phyloP scores from a whole-genome alignment of 1,284 basidiomycete species.

The Sporisorium graminicola region DNA sequence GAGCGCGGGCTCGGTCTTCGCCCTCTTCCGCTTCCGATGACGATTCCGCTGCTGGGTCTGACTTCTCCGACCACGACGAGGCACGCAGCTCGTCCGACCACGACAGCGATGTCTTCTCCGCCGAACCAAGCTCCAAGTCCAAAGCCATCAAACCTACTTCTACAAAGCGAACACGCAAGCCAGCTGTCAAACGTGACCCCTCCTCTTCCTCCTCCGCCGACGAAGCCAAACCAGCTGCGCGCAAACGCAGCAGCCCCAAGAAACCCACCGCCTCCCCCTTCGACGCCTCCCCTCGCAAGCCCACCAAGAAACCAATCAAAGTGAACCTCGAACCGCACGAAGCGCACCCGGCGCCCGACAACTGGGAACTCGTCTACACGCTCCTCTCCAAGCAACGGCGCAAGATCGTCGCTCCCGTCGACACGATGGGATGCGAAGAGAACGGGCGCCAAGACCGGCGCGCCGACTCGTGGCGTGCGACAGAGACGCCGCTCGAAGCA shows the following conservation, averaged over 20 bases:
- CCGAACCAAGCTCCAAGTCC: background rate
- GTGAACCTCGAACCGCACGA: constrained; percentile 60
- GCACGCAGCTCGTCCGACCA: constrained; percentile 3
- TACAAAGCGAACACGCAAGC: constrained; percentile 5
- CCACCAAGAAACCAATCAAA: constrained; percentile 59
- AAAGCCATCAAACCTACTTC: background rate
- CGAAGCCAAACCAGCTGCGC: background rate
- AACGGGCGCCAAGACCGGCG: constrained; percentile 55
- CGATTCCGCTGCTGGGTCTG: constrained; percentile 21
- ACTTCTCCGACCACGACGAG: constrained; percentile 13
- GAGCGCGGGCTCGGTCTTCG: constrained; percentile 5
- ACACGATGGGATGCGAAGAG: constrained; percentile 69
- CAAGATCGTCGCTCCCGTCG: constrained; percentile 67
- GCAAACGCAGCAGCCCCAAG: constrained; percentile 10
- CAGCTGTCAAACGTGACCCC: background rate
- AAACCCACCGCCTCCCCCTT: constrained; percentile 40
- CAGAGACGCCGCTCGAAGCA: constrained; percentile 46
- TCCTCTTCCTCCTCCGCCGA: background rate
- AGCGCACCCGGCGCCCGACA: constrained; percentile 54
- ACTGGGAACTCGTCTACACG: constrained; percentile 56
- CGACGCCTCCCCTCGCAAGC: constrained; percentile 52
- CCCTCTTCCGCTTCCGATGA: constrained; percentile 9
- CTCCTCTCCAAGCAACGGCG: constrained; percentile 54
- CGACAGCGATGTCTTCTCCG: constrained; percentile 30
- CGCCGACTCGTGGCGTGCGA: constrained; percentile 43